Base-by-base conservation (phyloP, 1,284 basidiomycete species). In the Cutaneotrichosporon curvatum region DNA sequence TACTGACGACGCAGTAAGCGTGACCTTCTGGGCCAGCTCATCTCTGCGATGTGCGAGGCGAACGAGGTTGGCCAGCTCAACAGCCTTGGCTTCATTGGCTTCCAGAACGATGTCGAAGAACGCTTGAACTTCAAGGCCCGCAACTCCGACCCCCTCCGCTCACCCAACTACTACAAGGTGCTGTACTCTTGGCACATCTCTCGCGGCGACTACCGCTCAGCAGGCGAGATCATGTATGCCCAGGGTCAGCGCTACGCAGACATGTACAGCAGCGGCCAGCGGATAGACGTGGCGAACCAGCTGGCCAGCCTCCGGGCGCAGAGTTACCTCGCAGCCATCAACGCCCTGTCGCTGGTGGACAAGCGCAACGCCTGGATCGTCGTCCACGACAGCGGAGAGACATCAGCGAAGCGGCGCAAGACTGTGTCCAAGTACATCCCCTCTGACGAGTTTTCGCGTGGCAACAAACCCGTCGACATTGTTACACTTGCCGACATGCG, bases 111-210 rank as follows among this genome's bases (percentile, higher is more conserved):
- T 63, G 85, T 98, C 21, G 91, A 96, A 74, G 82, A 81, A 43
- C 83, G 85, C 16, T 76, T 99, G 39, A 81, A 85, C 34, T 97
- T 95, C 77, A 95, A 96, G 71, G 89, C 90, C 10, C 81, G 92
- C 52, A 95, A 97, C 68, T 85, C 84, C 18, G 87, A 97, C 73
- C 90, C 94, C 37, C 79, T 87, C 43, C 75, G 83, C 35, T 78
- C 77, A 36, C 92, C 92, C 0, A 85, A 84, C 64, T 98, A 96
- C 75, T 87, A 90, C 41, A 80, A 82, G 58, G 87, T 98, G 48
- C 74, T 98, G n/a, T 96, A 97, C 73, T 84, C 89, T 40, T 98
- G 91, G 87, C 85, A 89, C 68, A 81, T 85, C 54, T 78, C 79
- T 43, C 77, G 86, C 67, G 86, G 86, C 28, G 88, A 95, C 65